These are phyloP conservation scores for Acacia pycnantha DNA, from an alignment of 331 rosid genomes.

Conservation along the genomic window DNA sequence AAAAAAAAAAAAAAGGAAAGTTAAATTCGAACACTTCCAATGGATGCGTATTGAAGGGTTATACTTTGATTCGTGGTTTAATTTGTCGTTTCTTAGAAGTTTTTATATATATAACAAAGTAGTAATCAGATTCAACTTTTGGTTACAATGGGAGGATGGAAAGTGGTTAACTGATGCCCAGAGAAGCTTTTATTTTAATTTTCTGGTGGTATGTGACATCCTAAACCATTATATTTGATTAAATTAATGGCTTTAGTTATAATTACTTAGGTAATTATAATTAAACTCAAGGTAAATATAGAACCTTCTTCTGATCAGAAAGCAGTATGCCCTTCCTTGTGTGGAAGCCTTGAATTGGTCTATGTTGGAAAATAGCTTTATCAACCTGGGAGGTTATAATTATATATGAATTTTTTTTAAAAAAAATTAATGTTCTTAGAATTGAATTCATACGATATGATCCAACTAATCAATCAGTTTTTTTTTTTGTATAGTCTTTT, in stretches of 20 bases:
- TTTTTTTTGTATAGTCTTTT: no score
- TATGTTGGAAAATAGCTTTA: neutral
- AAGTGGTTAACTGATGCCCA: conserved; percentile 31
- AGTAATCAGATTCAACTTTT: conserved; percentile 32
- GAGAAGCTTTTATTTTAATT: conserved; percentile 19
- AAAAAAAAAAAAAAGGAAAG: no score
- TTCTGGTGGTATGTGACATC: conserved; percentile 23
- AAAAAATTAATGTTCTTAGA: neutral
- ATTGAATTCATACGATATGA: no score
- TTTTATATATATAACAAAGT: neutral
- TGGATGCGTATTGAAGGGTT: conserved; percentile 13
- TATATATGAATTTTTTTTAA: neutral
- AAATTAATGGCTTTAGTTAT: conserved; percentile 1
- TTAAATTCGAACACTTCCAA: neutral
- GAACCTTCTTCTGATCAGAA: conserved; percentile 14
- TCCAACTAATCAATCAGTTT: neutral
- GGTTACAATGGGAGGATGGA: conserved; percentile 14
- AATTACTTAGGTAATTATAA: conserved; percentile 8
- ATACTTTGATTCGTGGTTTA: neutral
- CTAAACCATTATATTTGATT: conserved; percentile 18
- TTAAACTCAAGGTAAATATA: neutral
- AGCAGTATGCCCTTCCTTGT: neutral
- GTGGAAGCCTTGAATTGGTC: conserved; percentile 29
- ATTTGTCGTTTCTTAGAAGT: neutral
- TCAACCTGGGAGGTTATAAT: neutral